Evolutionary conservation across 495 filamentous ascomycete species (phyloP), one percentile per base, ranked within the genome.

Genomic region (Penicillium subrubescens): DNA sequence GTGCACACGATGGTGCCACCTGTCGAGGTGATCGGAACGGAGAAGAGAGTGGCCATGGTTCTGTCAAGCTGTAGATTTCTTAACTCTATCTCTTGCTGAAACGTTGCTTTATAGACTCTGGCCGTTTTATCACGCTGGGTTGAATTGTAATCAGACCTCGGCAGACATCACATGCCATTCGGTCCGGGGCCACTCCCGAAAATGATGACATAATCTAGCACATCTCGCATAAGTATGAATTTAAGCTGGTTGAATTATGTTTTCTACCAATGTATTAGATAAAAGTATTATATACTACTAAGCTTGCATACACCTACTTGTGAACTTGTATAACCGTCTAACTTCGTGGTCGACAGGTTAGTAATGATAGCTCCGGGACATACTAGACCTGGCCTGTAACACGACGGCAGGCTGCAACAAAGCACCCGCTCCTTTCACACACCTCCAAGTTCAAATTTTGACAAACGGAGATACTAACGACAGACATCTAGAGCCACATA

Each of bases 1-100:
- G 88, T 88, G 82, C 84, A 87, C 57, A 74, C 70, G 55, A 90
- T 80, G 60, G 70, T 72, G 64, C 87, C 86, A 50, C 79, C 81
- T 6, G 80, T 79, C 5, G 78, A 73, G 57, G 71, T 34, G 71
- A 83, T 78, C 29, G 80, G 78, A 52, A 84, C 57, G 5, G 75
- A 80, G 70, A 84, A 84, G 25, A 83, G 75, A 6, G 76, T 51
- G 25, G 78, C 48, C 71, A 73, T 73, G 62, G 37, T 69, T 34
- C 8, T 31, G 31, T 25, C 14, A 5, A 37, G 6, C 15, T 12
- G 25, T 52, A 31, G 15, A 31, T 3, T 31, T 12, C 12, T 8
- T 51, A 29, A n/a, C 25, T 17, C 25, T 52, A 29, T 52, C 15
- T 29, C 5, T 15, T 31, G 48, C 23, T n/a, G 10, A 27, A 10